Evolutionary conservation across 1,284 basidiomycete species (phyloP), one percentile per base, ranked within the genome.

Genomic region (Fomitopsis schrenkii): DNA sequence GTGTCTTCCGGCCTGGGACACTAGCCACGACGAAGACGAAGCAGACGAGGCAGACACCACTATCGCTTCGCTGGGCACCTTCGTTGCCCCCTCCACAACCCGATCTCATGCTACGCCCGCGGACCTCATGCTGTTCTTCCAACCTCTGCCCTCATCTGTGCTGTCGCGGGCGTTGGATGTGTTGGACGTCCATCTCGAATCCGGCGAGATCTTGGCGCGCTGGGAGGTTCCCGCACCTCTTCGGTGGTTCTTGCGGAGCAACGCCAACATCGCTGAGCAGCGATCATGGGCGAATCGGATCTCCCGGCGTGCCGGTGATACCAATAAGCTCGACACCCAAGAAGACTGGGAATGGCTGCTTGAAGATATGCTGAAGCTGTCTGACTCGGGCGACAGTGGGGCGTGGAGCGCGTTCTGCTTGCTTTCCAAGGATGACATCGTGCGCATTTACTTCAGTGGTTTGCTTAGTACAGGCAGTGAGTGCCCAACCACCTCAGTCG

Each of bases 151-250:
- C 0, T 76, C 87, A 22, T 75, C 84, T 5, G 87, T 91, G 0
- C 78, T 97, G 4, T 95, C 94, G 0, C 83, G 86, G 55, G 87
- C 90, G 7, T 82, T 98, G 38, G 95, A 98, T 72, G 86, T 95
- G 55, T 82, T 97, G 54, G 95, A 98, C 74, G 85, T 96, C 1
- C 95, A 97, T 73, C 82, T 98, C n/a, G 93, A 95, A 71, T 90
- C 91, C 0, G 95, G 93, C 15, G 95, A 97, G 75, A 93, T 94
- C 54, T 79, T 98, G 22, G 83, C 92, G 3, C 82, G 93, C 48
- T 97, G 95, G 94, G 84, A 83, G 67, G 90, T 91, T 1, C 83
- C 91, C 19, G 88, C 89, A 1, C 87, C 90, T 5, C 75, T 97
- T 46, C 82, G 86, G 19, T 96, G 94, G 87, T 91, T 97, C 72